These are phyloP conservation scores for Paraurostyla sp. DNA, from an alignment of 73 alveolate species.

Conservation along the genomic window DNA sequence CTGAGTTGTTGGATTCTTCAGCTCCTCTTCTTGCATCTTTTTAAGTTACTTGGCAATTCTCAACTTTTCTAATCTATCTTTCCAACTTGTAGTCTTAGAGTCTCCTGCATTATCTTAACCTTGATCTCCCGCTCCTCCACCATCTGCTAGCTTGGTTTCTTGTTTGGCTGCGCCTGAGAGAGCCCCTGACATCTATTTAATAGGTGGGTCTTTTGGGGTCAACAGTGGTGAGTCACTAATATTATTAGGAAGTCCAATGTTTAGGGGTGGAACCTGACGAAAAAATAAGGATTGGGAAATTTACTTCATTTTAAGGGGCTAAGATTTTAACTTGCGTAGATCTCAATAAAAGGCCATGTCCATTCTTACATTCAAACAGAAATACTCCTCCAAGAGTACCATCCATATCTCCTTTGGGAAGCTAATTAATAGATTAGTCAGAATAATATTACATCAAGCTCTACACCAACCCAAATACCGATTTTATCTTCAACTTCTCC, in stretches of 20 bases:
- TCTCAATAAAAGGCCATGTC: slow-evolving; percentile 65
- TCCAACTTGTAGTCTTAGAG: slow-evolving; percentile 35
- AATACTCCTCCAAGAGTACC: slow-evolving; percentile 33
- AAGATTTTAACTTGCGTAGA: slow-evolving; percentile 65
- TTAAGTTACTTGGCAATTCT: slow-evolving; percentile 29
- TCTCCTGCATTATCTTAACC: not conserved
- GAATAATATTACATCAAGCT: slow-evolving; percentile 54
- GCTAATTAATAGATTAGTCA: not conserved
- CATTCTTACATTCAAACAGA: slow-evolving; percentile 61
- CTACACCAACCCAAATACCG: slow-evolving; percentile 70
- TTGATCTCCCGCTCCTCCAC: not conserved
- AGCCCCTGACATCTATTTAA: not conserved
- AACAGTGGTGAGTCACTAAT: slow-evolving; percentile 42
- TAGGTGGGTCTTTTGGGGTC: slow-evolving; percentile 43
- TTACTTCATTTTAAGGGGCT: not conserved
- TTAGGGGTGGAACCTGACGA: not conserved
- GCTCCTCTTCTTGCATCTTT: slow-evolving; percentile 20
- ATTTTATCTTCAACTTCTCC: slow-evolving; percentile 61
- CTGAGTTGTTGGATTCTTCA: slow-evolving; percentile 4
- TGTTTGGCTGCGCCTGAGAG: not conserved
- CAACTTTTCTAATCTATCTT: slow-evolving; percentile 32
- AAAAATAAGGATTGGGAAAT: too few relatives aligned
- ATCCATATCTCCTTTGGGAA: slow-evolving; percentile 66
- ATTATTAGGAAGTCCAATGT: not conserved
- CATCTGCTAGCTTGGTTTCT: not conserved